phyloP scores from a whole-genome alignment of 805 yeast species.

The Candida wancherniae region DNA sequence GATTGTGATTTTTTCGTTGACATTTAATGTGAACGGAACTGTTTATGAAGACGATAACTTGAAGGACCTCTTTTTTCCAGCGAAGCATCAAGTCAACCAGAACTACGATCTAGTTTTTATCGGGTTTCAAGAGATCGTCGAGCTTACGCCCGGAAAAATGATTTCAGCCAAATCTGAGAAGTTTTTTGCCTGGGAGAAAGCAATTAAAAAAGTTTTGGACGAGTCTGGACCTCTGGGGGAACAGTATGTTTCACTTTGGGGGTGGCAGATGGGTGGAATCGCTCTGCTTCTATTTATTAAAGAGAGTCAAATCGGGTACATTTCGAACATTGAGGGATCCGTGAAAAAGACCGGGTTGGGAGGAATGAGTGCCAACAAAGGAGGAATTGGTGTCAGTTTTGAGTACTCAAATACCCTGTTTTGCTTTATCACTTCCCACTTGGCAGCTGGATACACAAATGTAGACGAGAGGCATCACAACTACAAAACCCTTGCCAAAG shows the following conservation, averaged over 20 bases:
- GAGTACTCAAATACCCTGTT: constrained; percentile 61
- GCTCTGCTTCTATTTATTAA: constrained; percentile 64
- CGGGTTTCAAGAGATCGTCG: constrained; percentile 87
- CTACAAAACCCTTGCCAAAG: constrained; percentile 71
- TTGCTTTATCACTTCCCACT: constrained; percentile 79
- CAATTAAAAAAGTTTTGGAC: constrained; percentile 47
- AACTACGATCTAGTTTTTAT: constrained; percentile 68
- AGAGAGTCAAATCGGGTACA: constrained; percentile 44
- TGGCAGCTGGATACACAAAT: constrained; percentile 88
- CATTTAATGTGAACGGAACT: constrained; percentile 53
- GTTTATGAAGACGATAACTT: constrained; percentile 38
- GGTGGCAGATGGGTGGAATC: constrained; percentile 84
- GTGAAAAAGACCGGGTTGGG: constrained; percentile 90
- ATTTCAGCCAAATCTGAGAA: constrained; percentile 66
- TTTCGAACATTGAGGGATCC: constrained; percentile 63
- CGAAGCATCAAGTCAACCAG: constrained; percentile 23
- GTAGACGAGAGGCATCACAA: constrained; percentile 82
- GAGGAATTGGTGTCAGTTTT: constrained; percentile 72
- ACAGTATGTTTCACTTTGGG: constrained; percentile 58
- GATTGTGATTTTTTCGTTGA: constrained; percentile 42
- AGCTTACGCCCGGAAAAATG: constrained; percentile 78
- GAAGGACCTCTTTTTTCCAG: constrained; percentile 43
- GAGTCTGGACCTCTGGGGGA: constrained; percentile 26
- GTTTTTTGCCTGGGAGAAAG: constrained; percentile 60
- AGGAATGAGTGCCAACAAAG: constrained; percentile 81